Percentiles rank a stretch among this genome's conserved stretches.
phyloP scores from a whole-genome alignment of 495 filamentous ascomycete species.

The Aspergillus haitiensis region DNA sequence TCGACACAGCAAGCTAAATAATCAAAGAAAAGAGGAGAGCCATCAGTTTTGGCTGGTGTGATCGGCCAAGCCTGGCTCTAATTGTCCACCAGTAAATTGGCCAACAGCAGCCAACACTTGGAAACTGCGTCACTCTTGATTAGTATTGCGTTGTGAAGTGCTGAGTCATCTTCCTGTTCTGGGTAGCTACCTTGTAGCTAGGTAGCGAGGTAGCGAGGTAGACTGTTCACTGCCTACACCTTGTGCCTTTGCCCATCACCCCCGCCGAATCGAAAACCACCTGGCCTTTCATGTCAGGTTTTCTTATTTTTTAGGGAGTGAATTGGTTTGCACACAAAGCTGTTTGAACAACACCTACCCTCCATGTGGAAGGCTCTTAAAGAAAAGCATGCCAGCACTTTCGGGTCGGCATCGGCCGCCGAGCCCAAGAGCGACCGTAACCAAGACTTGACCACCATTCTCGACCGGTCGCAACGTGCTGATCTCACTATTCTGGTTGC shows the following conservation, averaged over 20 bases:
- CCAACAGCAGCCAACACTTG: neutral
- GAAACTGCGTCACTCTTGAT: constrained; percentile 1
- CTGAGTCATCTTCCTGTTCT: constrained; percentile 9
- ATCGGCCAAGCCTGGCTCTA: neutral
- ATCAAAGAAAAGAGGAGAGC: neutral
- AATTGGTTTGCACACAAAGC: too few species aligned
- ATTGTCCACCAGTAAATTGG: neutral
- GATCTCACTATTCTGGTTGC: constrained; percentile 52
- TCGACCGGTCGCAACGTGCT: constrained; percentile 50
- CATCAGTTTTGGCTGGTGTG: neutral
- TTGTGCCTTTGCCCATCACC: neutral
- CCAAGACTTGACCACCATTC: constrained; percentile 51
- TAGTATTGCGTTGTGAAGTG: neutral
- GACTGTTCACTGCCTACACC: neutral
- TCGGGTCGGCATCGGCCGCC: constrained; percentile 33
- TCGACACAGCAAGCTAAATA: constrained; percentile 54
- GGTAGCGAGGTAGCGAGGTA: neutral
- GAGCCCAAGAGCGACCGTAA: constrained; percentile 31
- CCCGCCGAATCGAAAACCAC: too few species aligned
- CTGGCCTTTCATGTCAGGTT: too few species aligned
- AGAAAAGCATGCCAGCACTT: constrained; percentile 38
- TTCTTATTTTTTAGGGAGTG: too few species aligned
- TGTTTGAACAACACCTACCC: neutral
- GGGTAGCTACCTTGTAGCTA: neutral
- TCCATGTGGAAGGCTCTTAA: constrained; percentile 45